Base-by-base conservation (phyloP, 768 basidiomycete species). In the Kwoniella dejecticola region DNA sequence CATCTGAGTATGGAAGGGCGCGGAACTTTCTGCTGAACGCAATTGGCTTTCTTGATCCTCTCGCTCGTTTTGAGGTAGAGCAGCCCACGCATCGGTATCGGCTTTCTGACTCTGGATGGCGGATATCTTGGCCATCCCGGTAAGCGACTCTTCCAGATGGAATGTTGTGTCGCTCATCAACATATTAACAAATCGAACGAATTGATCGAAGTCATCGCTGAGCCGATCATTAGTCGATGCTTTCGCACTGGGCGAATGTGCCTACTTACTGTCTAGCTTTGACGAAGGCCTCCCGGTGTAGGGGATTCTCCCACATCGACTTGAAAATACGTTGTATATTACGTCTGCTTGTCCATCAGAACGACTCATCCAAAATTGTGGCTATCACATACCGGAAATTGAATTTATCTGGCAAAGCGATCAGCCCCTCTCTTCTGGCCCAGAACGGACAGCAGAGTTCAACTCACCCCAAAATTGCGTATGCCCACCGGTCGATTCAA, bases 101-200 rank as follows among this genome's bases (percentile, higher is more conserved):
- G 85, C 86, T 88, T 94, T 95, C 75, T 94, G 89, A 0, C 81
- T 81, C 77, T 95, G 89, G 50, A 97, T 87, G 61, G 84, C 86
- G 76, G 89, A 86, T 65, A 99, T 96, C 74, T 95, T 90, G 11
- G 86, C 83, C 52, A 99, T 83, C 65, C 94, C 90, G 69, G 86
- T 86, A 48, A 98, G 83, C 8, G 92, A 95, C 72, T 99, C 96
- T 76, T 98, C 93, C 84, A 99, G 87, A 53, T 97, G 88, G 79
- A 93, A 98, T 8, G 95, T 98, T 56, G 95, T 92, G 71, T 99
- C 96, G 83, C 96, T 97, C 82, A 98, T 96, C 86, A 98, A 89
- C 70, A 97, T 82, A 80, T 99, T 98, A 81, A 94, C 85, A 78
- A 99, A 98, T 57, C 88, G 87, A 54, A 98, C 88, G 77, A 98